phyloP scores from a whole-genome alignment of 139 green algal genomes.

The Diplosphaera chodatii region DNA sequence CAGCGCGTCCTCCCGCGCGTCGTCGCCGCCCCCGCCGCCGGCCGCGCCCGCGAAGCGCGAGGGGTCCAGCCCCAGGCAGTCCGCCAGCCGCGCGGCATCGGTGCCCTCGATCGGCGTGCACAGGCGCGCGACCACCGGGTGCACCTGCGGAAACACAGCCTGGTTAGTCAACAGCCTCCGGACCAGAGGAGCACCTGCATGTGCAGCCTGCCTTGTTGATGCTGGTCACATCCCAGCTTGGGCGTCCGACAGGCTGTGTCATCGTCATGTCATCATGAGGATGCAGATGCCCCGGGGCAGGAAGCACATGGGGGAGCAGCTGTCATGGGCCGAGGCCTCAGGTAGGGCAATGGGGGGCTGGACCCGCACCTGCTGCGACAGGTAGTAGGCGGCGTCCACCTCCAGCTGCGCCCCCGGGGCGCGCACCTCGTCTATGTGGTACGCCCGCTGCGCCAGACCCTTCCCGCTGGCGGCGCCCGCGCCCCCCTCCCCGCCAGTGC shows the following conservation, averaged over 20 bases:
- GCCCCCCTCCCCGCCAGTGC: conserved; percentile 12
- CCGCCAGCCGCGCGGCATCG: conserved; percentile 74
- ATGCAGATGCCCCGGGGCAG: no score
- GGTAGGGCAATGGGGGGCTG: no score
- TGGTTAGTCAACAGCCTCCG: no score
- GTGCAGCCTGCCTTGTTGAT: no score
- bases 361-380: conserved; percentile 57
- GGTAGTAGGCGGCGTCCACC: conserved; percentile 89
- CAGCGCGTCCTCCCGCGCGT: conserved; percentile 40
- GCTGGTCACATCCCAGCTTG: no score
- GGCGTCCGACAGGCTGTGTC: no score
- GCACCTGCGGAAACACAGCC: no score
- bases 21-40: conserved; percentile 10
- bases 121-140: conserved; percentile 85
- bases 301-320: no score
- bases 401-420: conserved; percentile 34
- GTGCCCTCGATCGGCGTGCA: conserved; percentile 89
- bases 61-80: conserved; percentile 90
- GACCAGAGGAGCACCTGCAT: no score
- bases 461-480: conserved; percentile 29
- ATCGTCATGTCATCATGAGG: no score
- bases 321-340: no score
- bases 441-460: conserved; percentile 79
- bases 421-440: conserved; percentile 85
- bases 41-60: conserved; percentile 43